Evolutionary conservation across 2,329 filamentous ascomycete genomes (phyloP), one percentile per base, ranked within the genome.

Genomic region (Scedosporium apiospermum): DNA sequence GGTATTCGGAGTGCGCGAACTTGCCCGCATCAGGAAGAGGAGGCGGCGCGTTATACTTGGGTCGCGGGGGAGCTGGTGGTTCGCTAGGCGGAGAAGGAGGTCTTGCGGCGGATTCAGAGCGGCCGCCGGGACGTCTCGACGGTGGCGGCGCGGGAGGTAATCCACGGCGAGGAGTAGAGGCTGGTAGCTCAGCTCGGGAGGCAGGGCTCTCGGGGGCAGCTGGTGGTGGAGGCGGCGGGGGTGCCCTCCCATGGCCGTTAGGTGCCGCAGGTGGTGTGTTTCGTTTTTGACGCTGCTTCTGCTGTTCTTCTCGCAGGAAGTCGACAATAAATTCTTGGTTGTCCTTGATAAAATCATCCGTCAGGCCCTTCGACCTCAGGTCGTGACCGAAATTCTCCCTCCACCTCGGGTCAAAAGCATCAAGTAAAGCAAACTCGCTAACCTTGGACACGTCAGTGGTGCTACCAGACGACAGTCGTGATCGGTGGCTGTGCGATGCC

Each of bases 11-110:
- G 75, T 87, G 81, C 3, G 89, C 91, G 71, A 86, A 95, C 74
- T 91, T 96, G 44, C 95, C 95, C 63, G 95, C 95, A 73, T 96
- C 93, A 62, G 91, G 86, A 64, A 98, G 76, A 2, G 93, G 90
- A 41, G 95, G 95, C 57, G 95, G 95, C 7, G 91, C 93, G 66
- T 87, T 83, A 77, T 96, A 98, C 68, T 82, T 83, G 7, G 85
- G 85, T 60, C 87, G 83, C 23, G 86, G 83, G 16, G 74, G 73
- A 34, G 70, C 70, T 9, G 82, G 82, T 21, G 86, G 83, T 18
- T 74, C 72, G 53, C 69, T 67, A 6, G 82, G 81, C 18, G 87
- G 85, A 12, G 91, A 90, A 14, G 88, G 84, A 64, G 91, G 88
- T 70, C 87, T 82, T 34, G 88, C 83, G n/a, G 89, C 85, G 44